Evolutionary conservation across 208 protist genomes (phyloP), one percentile per base, ranked within the genome.

Genomic region (Crithidia expoeki): DNA sequence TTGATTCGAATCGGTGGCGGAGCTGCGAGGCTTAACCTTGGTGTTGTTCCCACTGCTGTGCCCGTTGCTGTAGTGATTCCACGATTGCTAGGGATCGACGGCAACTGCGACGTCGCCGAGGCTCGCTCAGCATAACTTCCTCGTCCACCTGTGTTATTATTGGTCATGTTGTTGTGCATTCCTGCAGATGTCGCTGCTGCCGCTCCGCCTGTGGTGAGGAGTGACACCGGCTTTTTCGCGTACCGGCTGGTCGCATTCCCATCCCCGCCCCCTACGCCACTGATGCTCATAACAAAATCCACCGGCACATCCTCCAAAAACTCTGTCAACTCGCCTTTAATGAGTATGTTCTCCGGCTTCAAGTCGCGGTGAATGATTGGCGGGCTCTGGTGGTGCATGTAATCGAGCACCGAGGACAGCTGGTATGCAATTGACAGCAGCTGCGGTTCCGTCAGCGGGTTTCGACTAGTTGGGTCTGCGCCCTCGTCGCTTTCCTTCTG

Each of bases 341-440:
- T 87, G 0, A 96, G 82, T 16, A 96, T 90, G 79, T 98, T 98
- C 76, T 98, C 96, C 9, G 94, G 95, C 79, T 99, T 99, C 40
- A 99, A 72, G 74, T 99, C 98, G 60, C 98, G 98, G 77, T 99
- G 98, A 61, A 99, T 97, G 62, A 99, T 95, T 36, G 95, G 89
- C n/a, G 98, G 85, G 67, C 85, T 93, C 53, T 94, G 89, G 17
- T 84, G 79, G 75, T 96, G 91, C 55, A 96, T 80, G 71, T 90
- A 72, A n/a, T 69, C 53, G 6, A 96, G 74, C 19, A 91, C 87
- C 6, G 74, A 85, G 64, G 84, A 74, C 5, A 94, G 69, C 70
- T 96, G 91, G 57, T 85, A 91, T 6, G 87, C 89, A 59, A 96
- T 93, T 5, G 84, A 94, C 3, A 92, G 68, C 30, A 96, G 62